These are phyloP conservation scores for Friedmanniomyces endolithicus DNA, from an alignment of 495 filamentous ascomycete species.

Conservation along the genomic window DNA sequence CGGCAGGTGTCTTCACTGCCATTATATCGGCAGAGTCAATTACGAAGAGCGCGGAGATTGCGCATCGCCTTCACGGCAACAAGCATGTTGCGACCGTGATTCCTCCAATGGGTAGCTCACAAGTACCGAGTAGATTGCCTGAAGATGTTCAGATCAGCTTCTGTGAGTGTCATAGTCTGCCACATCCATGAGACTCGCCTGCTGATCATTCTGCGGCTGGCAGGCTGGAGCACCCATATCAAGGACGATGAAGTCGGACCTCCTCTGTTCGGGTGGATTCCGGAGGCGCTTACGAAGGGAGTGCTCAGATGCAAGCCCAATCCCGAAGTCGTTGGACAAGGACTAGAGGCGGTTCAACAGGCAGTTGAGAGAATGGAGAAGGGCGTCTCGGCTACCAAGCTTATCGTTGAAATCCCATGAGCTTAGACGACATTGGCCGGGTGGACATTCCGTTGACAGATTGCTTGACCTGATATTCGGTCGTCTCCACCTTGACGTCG, in stretches of 20 bases:
- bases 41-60: conserved; percentile 8
- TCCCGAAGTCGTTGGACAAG: conserved; percentile 13
- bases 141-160: conserved; percentile 1
- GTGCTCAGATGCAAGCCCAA: conserved; percentile 4
- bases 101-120: neutral
- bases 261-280: conserved; percentile 26
- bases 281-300: conserved; percentile 9
- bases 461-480: neutral
- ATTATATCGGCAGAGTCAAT: conserved; percentile 2
- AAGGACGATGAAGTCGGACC: conserved; percentile 13
- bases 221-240: conserved; percentile 3
- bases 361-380: conserved; percentile 6
- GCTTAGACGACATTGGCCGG: neutral
- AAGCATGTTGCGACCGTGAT: conserved; percentile 17
- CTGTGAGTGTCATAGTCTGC: conserved; percentile 2
- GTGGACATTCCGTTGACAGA: too few species aligned
- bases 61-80: conserved; percentile 17
- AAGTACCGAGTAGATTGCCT: conserved; percentile 1
- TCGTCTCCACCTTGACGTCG: neutral
- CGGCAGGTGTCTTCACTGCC: conserved; percentile 14
- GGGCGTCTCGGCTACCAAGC: conserved; percentile 18
- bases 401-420: conserved; percentile 12
- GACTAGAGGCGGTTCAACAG: conserved; percentile 8
- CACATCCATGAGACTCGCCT: neutral
- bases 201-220: neutral